A percentile compares a stretch with the other conserved stretches of the same genome.
phyloP scores from a whole-genome alignment of 768 basidiomycete species.

The Lentinula boryana region DNA sequence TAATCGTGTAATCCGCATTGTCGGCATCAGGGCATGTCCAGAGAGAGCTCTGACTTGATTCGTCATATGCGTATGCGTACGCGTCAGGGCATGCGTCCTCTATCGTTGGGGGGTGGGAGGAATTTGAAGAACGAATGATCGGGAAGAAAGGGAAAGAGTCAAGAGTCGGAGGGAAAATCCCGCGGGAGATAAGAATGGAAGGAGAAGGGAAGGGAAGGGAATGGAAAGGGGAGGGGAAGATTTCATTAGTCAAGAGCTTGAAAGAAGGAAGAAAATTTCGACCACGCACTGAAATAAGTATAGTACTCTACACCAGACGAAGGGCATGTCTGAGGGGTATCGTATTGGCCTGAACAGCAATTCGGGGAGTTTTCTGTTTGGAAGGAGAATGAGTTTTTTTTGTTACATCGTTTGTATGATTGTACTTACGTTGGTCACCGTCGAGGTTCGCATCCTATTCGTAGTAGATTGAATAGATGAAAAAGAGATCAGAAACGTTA shows the following conservation, averaged over 20 bases:
- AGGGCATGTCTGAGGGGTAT: slow-evolving; percentile 41
- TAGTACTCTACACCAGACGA: slow-evolving; percentile 41
- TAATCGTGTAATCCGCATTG: slow-evolving; percentile 27
- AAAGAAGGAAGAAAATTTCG: not conserved
- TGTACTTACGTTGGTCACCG: slow-evolving; percentile 20
- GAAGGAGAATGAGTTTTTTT: not conserved
- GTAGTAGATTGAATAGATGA: not conserved
- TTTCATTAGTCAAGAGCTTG: not conserved
- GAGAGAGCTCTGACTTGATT: slow-evolving; percentile 36
- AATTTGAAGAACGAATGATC: too few relatives aligned
- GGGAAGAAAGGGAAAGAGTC: too few relatives aligned
- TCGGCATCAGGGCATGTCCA: slow-evolving; percentile 34
- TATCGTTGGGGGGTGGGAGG: not conserved
- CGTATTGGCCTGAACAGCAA: slow-evolving; percentile 16
- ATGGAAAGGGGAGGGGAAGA: not conserved
- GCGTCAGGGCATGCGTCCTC: slow-evolving; percentile 14
- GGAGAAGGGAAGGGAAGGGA: not conserved
- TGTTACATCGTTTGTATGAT: too few relatives aligned
- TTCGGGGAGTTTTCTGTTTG: slow-evolving; percentile 14
- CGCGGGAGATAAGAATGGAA: not conserved
- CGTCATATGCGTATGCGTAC: slow-evolving; percentile 42
- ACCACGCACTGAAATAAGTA: slow-evolving; percentile 38
- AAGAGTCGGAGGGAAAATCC: too few relatives aligned
- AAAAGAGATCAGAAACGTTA: too few relatives aligned
- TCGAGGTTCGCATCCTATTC: slow-evolving; percentile 23